Evolutionary conservation across 495 filamentous ascomycete genomes (phyloP).

Genomic region (Talaromyces liani): DNA sequence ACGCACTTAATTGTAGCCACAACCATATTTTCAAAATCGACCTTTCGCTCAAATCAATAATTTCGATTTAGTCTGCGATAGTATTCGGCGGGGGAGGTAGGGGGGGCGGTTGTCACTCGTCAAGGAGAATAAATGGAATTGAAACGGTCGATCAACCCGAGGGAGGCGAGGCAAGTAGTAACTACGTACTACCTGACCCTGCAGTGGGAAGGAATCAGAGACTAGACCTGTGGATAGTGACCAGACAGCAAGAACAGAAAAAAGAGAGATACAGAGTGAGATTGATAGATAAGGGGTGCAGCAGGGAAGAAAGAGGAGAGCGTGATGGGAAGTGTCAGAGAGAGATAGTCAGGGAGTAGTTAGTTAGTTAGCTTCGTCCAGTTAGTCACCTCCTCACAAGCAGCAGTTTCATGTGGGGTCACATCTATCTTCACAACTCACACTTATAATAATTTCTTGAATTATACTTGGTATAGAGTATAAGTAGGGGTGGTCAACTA

Average conservation of each 20-base stretch:
- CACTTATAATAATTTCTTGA: not conserved
- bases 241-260: not conserved
- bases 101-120: conserved; percentile 4
- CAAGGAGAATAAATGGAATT: not conserved
- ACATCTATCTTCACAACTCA: not conserved
- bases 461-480: too few relatives aligned
- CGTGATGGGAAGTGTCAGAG: not conserved
- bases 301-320: not conserved
- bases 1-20: conserved; percentile 81
- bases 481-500: too few relatives aligned
- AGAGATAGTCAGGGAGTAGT: not conserved
- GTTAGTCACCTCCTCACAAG: not conserved
- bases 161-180: not conserved
- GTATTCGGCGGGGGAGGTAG: conserved; percentile 12
- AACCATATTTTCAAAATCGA: conserved; percentile 46
- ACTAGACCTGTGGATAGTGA: not conserved
- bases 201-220: not conserved
- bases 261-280: not conserved
- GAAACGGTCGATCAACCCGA: not conserved
- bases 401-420: not conserved
- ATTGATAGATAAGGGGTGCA: not conserved
- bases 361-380: not conserved
- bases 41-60: not conserved
- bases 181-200: not conserved
- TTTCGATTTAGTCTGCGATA: not conserved